Base-by-base conservation (phyloP, 208 protist genomes). In the Vickermania spadyakhi region DNA sequence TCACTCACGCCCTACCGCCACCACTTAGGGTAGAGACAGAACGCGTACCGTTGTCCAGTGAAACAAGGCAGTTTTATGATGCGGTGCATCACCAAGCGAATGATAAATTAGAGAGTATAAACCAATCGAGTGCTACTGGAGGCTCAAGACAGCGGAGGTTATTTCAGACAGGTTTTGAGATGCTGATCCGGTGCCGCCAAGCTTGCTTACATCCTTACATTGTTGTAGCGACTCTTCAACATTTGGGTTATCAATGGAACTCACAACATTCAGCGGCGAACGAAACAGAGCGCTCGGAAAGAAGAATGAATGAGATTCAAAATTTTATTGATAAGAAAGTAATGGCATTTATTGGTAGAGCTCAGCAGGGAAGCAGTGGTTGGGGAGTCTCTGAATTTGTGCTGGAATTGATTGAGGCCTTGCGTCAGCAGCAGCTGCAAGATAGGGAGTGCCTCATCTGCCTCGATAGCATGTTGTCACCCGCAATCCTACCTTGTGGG, bases 121-220 rank as follows among this genome's bases (percentile, higher is more conserved):
- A 59, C 22, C 52, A 5, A 22, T 58, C 28, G 0, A 25, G 22
- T 14, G 22, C 7, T 1, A 51, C 42, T 27, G 29, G 30, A 14
- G 13, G 54, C 13, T 51, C 45, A 4, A 70, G 45, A 27, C 67
- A 60, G 1, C 69, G 77, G 18, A 30, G 64, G 3, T 72, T 68
- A 18, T 90, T 82, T 45, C 83, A 65, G 28, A 84, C 78, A 0
- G 81, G 82, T 31, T 86, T 96, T 53, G 85, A 92, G 70, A 86
- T 96, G 80, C 68, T 96, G 0, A 70, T 93, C 31, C 79, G 87
- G 36, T 88, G 88, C 27, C 84, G 87, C 25, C 89, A 96, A 64
- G 76, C 79, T 11, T 91, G 81, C 58, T 58, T 89, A 52, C 89
- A 96, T 45, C 83, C 87, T 25, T 87, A 84, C 66, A 81, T 94